phyloP scores from a whole-genome alignment of 768 basidiomycete genomes.

The Phylloporus rhodoxanthus region DNA sequence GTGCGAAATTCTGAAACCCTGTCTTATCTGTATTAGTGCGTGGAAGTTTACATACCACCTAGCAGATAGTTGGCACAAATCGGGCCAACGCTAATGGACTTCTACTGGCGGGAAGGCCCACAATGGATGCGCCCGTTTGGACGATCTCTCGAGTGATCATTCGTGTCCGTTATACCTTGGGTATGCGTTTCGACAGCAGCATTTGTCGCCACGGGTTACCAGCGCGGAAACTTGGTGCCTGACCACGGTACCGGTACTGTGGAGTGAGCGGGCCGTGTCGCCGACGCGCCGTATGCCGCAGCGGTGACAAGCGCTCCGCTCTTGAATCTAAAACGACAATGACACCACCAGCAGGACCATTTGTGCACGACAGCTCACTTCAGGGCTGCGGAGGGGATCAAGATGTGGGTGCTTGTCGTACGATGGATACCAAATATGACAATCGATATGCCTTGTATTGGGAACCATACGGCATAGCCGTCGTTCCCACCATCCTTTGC shows the following conservation, averaged over 20 bases:
- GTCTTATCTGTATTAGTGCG: background rate
- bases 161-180: slow-evolving; percentile 7
- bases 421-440: slow-evolving; percentile 15
- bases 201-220: slow-evolving; percentile 5
- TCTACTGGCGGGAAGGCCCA: background rate
- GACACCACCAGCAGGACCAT: background rate
- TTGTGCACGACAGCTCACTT: slow-evolving; percentile 2
- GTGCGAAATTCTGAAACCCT: slow-evolving; percentile 1
- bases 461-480: slow-evolving; percentile 18
- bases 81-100: background rate
- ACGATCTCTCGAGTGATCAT: background rate
- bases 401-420: slow-evolving; percentile 14
- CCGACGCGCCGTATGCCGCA: background rate
- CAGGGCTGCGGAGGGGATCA: slow-evolving; percentile 7
- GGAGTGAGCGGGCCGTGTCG: slow-evolving; percentile 18
- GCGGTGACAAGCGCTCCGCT: slow-evolving; percentile 15
- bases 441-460: slow-evolving; percentile 23
- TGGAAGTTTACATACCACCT: background rate
- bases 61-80: background rate
- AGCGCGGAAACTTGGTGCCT: slow-evolving; percentile 19
- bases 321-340: background rate
- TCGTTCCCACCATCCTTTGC: slow-evolving; percentile 11
- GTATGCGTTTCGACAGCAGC: slow-evolving; percentile 6
- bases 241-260: slow-evolving; percentile 18
- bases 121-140: slow-evolving; percentile 1